Evolutionary conservation across 2,329 filamentous ascomycete species (phyloP).

Genomic region (Aspergillus spinulosporus): DNA sequence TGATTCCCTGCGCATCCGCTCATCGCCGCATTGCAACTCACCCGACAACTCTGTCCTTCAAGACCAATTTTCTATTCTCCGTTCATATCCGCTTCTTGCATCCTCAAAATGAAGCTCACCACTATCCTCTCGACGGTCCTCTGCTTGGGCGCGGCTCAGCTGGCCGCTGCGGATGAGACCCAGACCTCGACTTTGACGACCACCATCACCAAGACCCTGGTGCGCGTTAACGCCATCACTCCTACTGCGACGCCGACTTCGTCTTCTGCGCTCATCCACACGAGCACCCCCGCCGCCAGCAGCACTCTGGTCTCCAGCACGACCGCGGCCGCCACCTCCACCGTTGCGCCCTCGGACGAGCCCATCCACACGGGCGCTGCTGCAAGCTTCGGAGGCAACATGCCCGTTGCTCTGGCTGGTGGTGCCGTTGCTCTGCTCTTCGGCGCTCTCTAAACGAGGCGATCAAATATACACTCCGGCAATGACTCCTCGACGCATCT

Average conservation of each 20-base stretch:
- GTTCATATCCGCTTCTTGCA: not conserved
- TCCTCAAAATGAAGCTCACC: conserved; percentile 39
- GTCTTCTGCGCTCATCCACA: conserved; percentile 32
- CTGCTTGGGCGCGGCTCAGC: conserved; percentile 36
- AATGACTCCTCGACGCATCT: conserved; percentile 6
- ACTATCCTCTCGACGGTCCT: conserved; percentile 35
- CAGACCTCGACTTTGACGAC: conserved; percentile 32
- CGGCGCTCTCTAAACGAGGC: conserved; percentile 35
- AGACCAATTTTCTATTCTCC: conserved; percentile 4
- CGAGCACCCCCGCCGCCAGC: conserved; percentile 24
- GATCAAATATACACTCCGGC: not conserved
- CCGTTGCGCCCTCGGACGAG: conserved; percentile 25
- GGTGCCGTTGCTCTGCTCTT: conserved; percentile 42
- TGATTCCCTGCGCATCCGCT: not conserved
- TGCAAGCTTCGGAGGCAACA: conserved; percentile 23
- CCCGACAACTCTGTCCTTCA: conserved; percentile 8
- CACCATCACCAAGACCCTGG: conserved; percentile 46
- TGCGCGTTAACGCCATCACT: conserved; percentile 46
- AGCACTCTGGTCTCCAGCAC: conserved; percentile 16
- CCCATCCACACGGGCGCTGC: conserved; percentile 19
- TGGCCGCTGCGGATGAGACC: conserved; percentile 27
- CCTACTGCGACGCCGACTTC: conserved; percentile 25
- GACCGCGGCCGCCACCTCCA: conserved; percentile 13
- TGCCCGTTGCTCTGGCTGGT: conserved; percentile 37
- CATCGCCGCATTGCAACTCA: not conserved